Conservation (phyloP, 2,329 filamentous ascomycete genomes). For the Diaporthe eres region DNA sequence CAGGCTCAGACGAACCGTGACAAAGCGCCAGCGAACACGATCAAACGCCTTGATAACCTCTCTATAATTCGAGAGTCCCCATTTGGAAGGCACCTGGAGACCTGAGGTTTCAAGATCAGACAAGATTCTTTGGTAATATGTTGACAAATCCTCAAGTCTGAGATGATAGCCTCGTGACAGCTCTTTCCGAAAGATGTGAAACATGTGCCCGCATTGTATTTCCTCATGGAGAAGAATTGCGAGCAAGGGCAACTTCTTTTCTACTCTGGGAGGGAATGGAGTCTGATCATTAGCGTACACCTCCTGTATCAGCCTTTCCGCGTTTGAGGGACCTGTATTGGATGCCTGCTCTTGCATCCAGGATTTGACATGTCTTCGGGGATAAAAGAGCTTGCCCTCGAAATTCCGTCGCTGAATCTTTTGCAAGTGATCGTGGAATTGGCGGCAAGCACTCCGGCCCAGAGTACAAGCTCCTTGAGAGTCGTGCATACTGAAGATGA, state of each 20-base stretch:
- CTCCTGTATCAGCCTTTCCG: too few species aligned
- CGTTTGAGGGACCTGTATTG: too few species aligned
- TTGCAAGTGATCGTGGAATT: too few species aligned
- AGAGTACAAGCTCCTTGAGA: too few species aligned
- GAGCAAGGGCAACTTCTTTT: too few species aligned
- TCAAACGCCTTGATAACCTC: background rate
- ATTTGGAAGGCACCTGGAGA: background rate
- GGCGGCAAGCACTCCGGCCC: too few species aligned
- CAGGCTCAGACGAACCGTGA: background rate
- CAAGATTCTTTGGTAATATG: background rate
- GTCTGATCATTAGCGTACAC: too few species aligned
- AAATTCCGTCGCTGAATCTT: too few species aligned
- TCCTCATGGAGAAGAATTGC: background rate
- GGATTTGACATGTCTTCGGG: too few species aligned
- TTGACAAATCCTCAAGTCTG: background rate
- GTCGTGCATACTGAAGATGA: too few species aligned
- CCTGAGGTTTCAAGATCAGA: background rate
- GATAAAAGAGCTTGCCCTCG: too few species aligned
- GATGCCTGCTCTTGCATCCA: too few species aligned
- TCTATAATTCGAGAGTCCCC: background rate
- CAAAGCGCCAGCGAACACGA: background rate
- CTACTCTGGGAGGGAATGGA: background rate
- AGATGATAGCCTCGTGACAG: rapidly evolving
- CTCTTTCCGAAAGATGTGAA: background rate
- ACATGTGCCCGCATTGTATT: background rate